Evolutionary conservation across 192 early-diverging fungal genomes (phyloP).

Genomic region (Umbelopsis ramanniana): DNA sequence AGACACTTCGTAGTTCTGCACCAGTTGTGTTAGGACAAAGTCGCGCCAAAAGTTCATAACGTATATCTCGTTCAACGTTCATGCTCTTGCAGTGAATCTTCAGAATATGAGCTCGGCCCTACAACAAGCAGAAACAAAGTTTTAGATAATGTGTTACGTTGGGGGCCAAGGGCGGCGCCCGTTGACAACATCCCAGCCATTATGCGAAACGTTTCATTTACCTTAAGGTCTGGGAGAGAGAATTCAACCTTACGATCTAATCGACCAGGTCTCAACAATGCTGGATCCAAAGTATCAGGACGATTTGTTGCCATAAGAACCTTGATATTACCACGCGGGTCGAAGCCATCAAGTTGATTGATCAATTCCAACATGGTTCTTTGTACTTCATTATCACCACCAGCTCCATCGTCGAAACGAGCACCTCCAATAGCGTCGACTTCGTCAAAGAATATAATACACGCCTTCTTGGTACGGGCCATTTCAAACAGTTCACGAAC

Average conservation of each 20-base stretch:
- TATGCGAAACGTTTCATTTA: conserved; percentile 24
- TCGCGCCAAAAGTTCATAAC: conserved; percentile 97
- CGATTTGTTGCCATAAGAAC: conserved; percentile 99
- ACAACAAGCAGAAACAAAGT: conserved; percentile 14
- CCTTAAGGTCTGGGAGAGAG: conserved; percentile 91
- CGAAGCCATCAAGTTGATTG: conserved; percentile 99
- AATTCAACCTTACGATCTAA: conserved; percentile 99
- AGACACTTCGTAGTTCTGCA: conserved; percentile 97
- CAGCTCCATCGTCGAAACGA: conserved; percentile 97
- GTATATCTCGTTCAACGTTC: conserved; percentile 99
- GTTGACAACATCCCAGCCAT: too few species aligned
- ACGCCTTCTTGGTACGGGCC: conserved; percentile 99
- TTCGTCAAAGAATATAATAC: conserved; percentile 99
- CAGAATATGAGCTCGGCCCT: conserved; percentile 96
- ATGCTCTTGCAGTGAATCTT: conserved; percentile 99
- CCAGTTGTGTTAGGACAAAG: conserved; percentile 99
- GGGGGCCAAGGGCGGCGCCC: too few species aligned
- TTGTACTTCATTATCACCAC: conserved; percentile 99
- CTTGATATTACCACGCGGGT: conserved; percentile 99
- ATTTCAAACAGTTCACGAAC: conserved; percentile 99
- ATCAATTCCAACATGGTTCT: conserved; percentile 99
- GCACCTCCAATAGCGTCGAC: conserved; percentile 99
- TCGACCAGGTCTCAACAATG: conserved; percentile 95
- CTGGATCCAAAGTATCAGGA: conserved; percentile 98
- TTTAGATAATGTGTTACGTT: not conserved